A percentile compares a stretch with the other conserved stretches of the same genome.
Evolutionary conservation across 2,329 filamentous ascomycete species (phyloP).

Genomic region (Pseudogymnoascus sp.): DNA sequence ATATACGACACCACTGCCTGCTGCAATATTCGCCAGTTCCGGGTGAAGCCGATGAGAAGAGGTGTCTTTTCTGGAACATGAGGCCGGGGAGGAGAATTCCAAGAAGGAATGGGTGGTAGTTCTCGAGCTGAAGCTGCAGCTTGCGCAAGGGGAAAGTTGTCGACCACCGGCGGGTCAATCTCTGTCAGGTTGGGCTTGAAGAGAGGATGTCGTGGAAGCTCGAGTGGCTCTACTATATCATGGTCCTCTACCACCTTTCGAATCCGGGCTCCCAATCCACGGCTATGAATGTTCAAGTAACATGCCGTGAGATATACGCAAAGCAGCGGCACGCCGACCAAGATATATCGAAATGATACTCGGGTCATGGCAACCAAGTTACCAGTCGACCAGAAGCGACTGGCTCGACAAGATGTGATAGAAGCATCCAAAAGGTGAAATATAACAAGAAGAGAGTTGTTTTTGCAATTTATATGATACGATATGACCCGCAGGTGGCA

Average conservation of each 20-base stretch:
- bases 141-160: conserved; percentile 24
- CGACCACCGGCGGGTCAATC: conserved; percentile 17
- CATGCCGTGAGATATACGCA: conserved; percentile 4
- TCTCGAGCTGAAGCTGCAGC: conserved; percentile 20
- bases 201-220: conserved; percentile 18
- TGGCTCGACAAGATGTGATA: neutral
- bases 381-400: neutral
- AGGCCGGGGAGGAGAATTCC: conserved; percentile 37
- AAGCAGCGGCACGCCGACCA: neutral
- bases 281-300: neutral
- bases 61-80: conserved; percentile 40
- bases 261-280: neutral
- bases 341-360: conserved; percentile 8
- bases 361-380: neutral
- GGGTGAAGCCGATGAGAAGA: conserved; percentile 53
- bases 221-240: neutral
- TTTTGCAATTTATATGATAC: neutral
- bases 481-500: neutral
- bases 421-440: neutral
- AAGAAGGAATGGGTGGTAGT: conserved; percentile 37
- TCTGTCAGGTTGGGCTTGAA: conserved; percentile 10
- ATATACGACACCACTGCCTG: conserved; percentile 52
- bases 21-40: conserved; percentile 47
- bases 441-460: neutral
- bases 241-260: neutral